These are phyloP conservation scores for Penicillium paxilli DNA, from an alignment of 495 filamentous ascomycete genomes.

Conservation along the genomic window DNA sequence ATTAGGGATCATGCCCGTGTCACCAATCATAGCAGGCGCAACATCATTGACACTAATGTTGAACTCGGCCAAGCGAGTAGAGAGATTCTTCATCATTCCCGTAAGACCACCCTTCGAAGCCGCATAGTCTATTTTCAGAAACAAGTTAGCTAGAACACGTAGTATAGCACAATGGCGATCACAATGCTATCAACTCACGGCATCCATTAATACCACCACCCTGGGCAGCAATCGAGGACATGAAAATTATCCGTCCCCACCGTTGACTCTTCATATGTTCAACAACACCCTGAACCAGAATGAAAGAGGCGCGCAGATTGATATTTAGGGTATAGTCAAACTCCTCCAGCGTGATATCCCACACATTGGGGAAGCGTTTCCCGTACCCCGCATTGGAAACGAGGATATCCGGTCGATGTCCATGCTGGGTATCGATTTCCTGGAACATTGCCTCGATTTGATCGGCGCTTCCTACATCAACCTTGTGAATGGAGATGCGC, in stretches of 20 bases:
- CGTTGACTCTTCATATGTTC: constrained; percentile 60
- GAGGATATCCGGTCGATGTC: constrained; percentile 60
- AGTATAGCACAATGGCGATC: background rate
- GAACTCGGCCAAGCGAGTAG: constrained; percentile 57
- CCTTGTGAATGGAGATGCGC: constrained; percentile 54
- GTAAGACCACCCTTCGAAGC: constrained; percentile 65
- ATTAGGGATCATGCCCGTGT: constrained; percentile 65
- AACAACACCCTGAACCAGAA: constrained; percentile 63
- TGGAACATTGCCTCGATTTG: constrained; percentile 53
- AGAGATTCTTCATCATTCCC: constrained; percentile 66
- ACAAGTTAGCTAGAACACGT: background rate
- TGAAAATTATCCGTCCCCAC: constrained; percentile 69
- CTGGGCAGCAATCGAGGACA: constrained; percentile 66
- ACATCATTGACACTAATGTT: constrained; percentile 77
- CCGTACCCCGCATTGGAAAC: constrained; percentile 59
- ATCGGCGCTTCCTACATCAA: constrained; percentile 53
- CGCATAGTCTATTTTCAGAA: constrained; percentile 53
- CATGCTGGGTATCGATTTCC: constrained; percentile 52
- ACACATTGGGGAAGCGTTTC: constrained; percentile 48
- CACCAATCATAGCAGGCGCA: constrained; percentile 72
- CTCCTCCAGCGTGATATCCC: constrained; percentile 58
- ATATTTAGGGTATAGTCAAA: constrained; percentile 67
- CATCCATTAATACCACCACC: constrained; percentile 69
- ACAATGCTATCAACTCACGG: constrained; percentile 45
- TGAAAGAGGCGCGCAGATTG: constrained; percentile 66